Base-by-base conservation (phyloP, 306 rosid species). In the Dryas alaskensis region DNA sequence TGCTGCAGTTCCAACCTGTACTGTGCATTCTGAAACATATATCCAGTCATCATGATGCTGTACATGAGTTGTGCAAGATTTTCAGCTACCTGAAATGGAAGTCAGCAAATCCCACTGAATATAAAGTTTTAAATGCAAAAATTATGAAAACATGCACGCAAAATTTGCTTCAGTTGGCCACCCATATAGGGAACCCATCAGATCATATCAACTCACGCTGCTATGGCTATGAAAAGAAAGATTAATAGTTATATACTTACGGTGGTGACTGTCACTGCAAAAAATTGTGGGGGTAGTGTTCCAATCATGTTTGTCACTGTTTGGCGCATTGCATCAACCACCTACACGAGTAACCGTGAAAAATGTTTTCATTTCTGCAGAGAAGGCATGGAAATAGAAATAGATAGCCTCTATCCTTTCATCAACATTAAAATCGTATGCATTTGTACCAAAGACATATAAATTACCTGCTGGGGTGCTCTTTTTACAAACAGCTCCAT, bases 291-390 rank as follows among this genome's bases (percentile, higher is more conserved):
- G 63, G 99, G 99, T 25, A 94, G 87, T 7, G 97, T 88, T 77
- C 99, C 99, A 76, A 94, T 92, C 97, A 94, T 89, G 80, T 94
- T 94, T 71, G 99, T 90, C 80, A 94, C 99, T 5, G 99, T 94
- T 59, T 94, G 93, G 65, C 99, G 93, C 98, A 94, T 94, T 8
- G 99, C 99, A 78, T 87, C 99, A 73, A 92, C 98, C 58, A 94
- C 96, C 99, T 94, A 83, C 60, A 73, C 22, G 51, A 49, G n/a
- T 25, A 39, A 75, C 22, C 81, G 75, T 43, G 66, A 67, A 27
- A 59, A 8, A 42, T 19, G 46, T 44, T 64, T 63, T 65, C 76
- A 76, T 37, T 69, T 19, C 47, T 50, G 19, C 16, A 0, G 58
- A 51, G 10, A 65, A 13, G 10, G 57, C 19, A 52, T 46, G 43